Evolutionary conservation across 106 monocot genomes (phyloP).

Genomic region (Allium fistulosum): DNA sequence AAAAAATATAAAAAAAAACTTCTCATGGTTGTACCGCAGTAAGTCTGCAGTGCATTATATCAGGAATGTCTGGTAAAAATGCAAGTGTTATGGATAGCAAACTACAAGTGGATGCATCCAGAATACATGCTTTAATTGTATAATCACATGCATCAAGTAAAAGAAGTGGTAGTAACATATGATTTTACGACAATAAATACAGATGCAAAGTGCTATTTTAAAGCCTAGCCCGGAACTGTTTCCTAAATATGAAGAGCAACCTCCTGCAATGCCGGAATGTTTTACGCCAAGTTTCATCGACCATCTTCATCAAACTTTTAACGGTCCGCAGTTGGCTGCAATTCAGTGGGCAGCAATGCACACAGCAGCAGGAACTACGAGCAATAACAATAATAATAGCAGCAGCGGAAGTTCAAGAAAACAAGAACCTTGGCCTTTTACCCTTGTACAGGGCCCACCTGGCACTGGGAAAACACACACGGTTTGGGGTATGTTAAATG

Average conservation of each 20-base stretch:
- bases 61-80: too few relatives aligned
- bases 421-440: conserved; percentile 97
- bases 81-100: too few relatives aligned
- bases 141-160: too few relatives aligned
- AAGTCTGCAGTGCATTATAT: too few relatives aligned
- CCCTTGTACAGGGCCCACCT: conserved; percentile 95
- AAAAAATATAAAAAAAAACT: too few relatives aligned
- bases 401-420: conserved; percentile 29
- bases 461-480: conserved; percentile 99
- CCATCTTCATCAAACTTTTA: conserved; percentile 77
- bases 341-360: conserved; percentile 99
- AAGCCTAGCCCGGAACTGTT: conserved; percentile 93
- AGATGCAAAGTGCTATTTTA: conserved; percentile 98
- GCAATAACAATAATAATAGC: background rate
- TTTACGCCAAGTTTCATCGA: conserved; percentile 89
- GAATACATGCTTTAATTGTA: too few relatives aligned
- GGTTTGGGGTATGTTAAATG: conserved; percentile 99
- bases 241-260: conserved; percentile 86
- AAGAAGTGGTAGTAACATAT: too few relatives aligned
- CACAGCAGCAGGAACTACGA: conserved; percentile 76
- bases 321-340: conserved; percentile 77
- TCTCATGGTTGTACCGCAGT: too few relatives aligned
- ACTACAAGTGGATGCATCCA: too few relatives aligned
- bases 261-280: conserved; percentile 91
- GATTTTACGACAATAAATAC: background rate